Evolutionary conservation across 2,329 filamentous ascomycete genomes (phyloP), one percentile per base, ranked within the genome.

Genomic region (Ascochyta lentis): DNA sequence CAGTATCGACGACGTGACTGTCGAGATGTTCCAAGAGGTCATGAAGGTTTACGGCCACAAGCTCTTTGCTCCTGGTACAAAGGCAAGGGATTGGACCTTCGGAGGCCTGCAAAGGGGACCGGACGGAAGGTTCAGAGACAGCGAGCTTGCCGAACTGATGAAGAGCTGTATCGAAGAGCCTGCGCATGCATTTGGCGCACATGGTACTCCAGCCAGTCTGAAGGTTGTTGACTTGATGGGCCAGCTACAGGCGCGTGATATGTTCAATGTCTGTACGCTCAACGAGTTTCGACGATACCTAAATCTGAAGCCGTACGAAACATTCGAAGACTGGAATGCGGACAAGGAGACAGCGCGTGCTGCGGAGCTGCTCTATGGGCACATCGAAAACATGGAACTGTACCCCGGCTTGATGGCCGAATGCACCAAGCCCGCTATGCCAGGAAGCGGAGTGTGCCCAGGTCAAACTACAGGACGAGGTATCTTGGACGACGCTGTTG

Each of bases 261-360:
- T 68, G 61, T 95, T 91, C 90, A 88, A 91, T 56, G 78, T 92
- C 6, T 88, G 88, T 0, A 89, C 89, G 0, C 80, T 96, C 51
- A 95, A 95, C 71, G 91, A 95, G 77, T 95, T 94, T 79, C 84
- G 91, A 44, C 86, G 88, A 69, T 90, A 92, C 75, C 91, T 93
- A 62, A 88, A 88, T 1, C 78, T 96, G n/a, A 89, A 89, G 76
- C 83, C 85, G 0, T 88, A 95, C 69, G 85, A 89, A 27, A 89
- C 80, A 0, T 96, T 95, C 55, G 89, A 93, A 74, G 89, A 92
- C 46, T 92, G 94, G 78, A 95, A 93, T 75, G 86, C 88, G 0
- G 88, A 95, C 63, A 88, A 88, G 0, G 82, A 84, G 26, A 83
- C 93, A 22, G 84, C 89, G 2, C 81, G 87, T 42, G 79, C 84